Conservation (phyloP, 441 rosid genomes). For the Gossypium schwendimanii region DNA sequence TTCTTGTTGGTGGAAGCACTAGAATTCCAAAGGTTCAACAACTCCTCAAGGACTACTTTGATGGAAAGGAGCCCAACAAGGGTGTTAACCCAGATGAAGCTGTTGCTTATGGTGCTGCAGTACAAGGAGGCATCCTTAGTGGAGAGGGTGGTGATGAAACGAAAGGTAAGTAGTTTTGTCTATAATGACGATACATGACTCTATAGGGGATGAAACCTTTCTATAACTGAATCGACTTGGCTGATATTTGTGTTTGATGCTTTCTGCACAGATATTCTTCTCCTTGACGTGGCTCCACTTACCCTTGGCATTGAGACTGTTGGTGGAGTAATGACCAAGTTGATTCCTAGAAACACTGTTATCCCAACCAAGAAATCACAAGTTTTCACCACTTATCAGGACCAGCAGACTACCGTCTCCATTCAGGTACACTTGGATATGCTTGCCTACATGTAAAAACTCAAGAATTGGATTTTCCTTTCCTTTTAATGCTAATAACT, state of each 20-base stretch:
- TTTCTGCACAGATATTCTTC: constrained; percentile 68
- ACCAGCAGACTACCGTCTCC: constrained; percentile 93
- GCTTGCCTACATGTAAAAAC: not conserved
- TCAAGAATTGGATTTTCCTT: not conserved
- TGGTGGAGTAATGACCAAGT: constrained; percentile 97
- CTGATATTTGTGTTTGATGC: not conserved
- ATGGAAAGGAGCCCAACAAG: constrained; percentile 97
- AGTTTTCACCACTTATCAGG: constrained; percentile 96
- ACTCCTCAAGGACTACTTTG: constrained; percentile 90
- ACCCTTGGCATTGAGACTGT: constrained; percentile 96
- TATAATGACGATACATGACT: not conserved
- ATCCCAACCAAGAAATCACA: constrained; percentile 98
- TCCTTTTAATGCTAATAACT: not conserved
- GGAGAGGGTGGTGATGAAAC: constrained; percentile 99
- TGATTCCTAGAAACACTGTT: constrained; percentile 96
- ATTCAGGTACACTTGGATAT: constrained; percentile 49
- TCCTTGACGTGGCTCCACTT: constrained; percentile 93
- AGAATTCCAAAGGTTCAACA: constrained; percentile 98
- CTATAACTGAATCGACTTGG: not conserved
- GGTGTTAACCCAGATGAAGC: constrained; percentile 99
- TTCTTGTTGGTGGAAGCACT: constrained; percentile 94
- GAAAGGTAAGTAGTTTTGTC: constrained; percentile 46
- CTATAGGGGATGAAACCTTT: not conserved
- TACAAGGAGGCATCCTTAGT: constrained; percentile 92
- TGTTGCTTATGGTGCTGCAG: constrained; percentile 97